These are phyloP conservation scores for Sphaerobolus stellatus DNA, from an alignment of 1,284 basidiomycete species.

Conservation along the genomic window DNA sequence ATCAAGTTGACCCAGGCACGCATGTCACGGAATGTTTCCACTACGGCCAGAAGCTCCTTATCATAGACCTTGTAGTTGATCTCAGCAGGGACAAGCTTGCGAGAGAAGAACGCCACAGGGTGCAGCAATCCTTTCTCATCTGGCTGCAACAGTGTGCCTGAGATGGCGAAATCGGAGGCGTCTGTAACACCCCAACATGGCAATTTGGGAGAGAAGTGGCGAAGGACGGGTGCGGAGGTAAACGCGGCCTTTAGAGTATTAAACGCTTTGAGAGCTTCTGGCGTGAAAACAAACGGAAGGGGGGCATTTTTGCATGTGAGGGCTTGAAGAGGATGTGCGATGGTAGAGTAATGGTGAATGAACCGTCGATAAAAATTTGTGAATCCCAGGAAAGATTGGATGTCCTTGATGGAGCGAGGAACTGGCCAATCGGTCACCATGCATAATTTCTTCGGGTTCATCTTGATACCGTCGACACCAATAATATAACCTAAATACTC, in stretches of 20 bases:
- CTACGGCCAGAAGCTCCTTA: constrained; percentile 18
- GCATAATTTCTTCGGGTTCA: constrained; percentile 30
- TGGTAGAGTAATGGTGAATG: no score
- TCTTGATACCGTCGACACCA: no score
- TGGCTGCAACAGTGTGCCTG: constrained; percentile 16
- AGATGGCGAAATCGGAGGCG: constrained; percentile 18
- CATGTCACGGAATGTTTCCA: not conserved
- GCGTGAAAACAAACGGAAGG: constrained; percentile 15
- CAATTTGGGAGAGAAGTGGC: constrained; percentile 9
- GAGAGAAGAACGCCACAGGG: constrained; percentile 30
- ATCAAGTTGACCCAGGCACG: constrained; percentile 16
- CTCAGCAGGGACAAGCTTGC: constrained; percentile 16
- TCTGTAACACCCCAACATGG: constrained; percentile 22
- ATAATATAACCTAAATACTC: no score
- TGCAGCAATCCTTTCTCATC: constrained; percentile 25
- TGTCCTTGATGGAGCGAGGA: no score
- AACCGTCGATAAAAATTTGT: no score
- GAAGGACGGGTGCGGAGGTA: constrained; percentile 23
- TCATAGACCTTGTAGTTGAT: not conserved
- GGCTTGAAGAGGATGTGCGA: no score
- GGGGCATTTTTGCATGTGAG: constrained; percentile 15
- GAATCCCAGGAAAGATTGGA: no score
- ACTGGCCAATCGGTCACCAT: constrained; percentile 31
- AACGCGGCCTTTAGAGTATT: constrained; percentile 12
- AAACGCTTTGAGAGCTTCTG: not conserved